phyloP scores from a whole-genome alignment of 1,284 basidiomycete species.

The Inonotus hispidus region DNA sequence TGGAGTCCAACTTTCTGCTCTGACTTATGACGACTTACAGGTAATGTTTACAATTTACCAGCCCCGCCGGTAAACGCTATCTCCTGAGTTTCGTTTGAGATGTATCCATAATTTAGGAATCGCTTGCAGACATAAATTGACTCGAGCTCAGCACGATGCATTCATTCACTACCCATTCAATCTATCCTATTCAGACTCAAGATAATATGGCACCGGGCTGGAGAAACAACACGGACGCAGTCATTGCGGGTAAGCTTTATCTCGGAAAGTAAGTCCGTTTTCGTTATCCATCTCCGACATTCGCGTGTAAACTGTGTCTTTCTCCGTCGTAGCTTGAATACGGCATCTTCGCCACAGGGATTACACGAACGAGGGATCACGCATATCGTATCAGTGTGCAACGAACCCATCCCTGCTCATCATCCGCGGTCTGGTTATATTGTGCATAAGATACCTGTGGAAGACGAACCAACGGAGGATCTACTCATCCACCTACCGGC shows the following conservation, averaged over 20 bases:
- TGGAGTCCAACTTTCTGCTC: background rate
- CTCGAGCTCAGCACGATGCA: background rate
- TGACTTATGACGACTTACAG: background rate
- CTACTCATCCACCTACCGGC: conserved; percentile 17
- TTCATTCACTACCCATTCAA: background rate
- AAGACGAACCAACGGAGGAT: conserved; percentile 15
- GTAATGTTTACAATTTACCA: background rate
- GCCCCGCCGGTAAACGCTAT: background rate
- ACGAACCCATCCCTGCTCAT: conserved; percentile 17
- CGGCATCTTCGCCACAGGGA: conserved; percentile 14
- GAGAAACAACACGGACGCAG: conserved; percentile 18
- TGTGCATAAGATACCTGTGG: conserved; percentile 17
- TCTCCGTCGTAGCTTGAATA: conserved; percentile 10
- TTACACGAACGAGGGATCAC: conserved; percentile 17
- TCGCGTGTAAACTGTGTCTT: background rate
- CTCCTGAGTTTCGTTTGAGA: background rate
- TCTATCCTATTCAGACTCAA: background rate
- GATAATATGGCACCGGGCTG: conserved; percentile 13
- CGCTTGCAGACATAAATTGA: conserved; percentile 2
- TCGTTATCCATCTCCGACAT: background rate
- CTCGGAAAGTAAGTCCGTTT: conserved; percentile 17
- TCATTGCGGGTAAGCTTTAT: conserved; percentile 19
- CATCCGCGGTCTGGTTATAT: conserved; percentile 17
- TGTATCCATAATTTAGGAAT: background rate
- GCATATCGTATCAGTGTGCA: conserved; percentile 17